A percentile compares a stretch with the other conserved stretches of the same genome.
phyloP scores from a whole-genome alignment of 2,329 filamentous ascomycete species.

The Scedosporium boydii region DNA sequence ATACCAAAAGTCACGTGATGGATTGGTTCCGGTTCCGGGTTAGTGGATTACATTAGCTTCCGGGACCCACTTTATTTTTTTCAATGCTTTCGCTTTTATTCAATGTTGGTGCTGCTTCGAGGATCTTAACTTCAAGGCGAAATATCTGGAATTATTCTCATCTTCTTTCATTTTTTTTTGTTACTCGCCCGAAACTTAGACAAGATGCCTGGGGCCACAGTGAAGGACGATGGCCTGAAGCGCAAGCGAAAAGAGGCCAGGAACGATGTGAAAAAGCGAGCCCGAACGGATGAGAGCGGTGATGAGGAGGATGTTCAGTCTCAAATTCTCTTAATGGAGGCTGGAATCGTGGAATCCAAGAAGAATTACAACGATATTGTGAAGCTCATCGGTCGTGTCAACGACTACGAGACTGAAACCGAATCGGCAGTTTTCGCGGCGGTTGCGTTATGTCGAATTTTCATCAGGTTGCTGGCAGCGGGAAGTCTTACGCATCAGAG shows the following conservation, averaged over 20 bases:
- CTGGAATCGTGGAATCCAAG: slow-evolving; percentile 72
- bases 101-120: neutral
- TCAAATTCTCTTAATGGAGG: slow-evolving; percentile 66
- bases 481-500: slow-evolving; percentile 60
- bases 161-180: neutral
- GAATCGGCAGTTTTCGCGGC: slow-evolving; percentile 58
- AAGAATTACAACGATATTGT: slow-evolving; percentile 90
- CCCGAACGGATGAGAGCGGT: slow-evolving; percentile 37
- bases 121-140: neutral
- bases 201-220: slow-evolving; percentile 8
- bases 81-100: slow-evolving; percentile 4
- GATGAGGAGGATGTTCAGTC: slow-evolving; percentile 46
- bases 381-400: slow-evolving; percentile 51
- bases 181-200: neutral
- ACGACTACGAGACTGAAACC: slow-evolving; percentile 35
- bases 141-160: neutral
- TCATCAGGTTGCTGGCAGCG: slow-evolving; percentile 68
- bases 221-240: slow-evolving; percentile 29
- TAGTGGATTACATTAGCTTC: neutral
- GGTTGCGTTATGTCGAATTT: slow-evolving; percentile 77
- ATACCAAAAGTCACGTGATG: slow-evolving; percentile 27
- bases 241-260: slow-evolving; percentile 38
- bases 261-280: slow-evolving; percentile 39
- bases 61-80: slow-evolving; percentile 14
- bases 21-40: neutral